These are phyloP conservation scores for Macrolepiota albuminosa DNA, from an alignment of 768 basidiomycete genomes.

Conservation along the genomic window DNA sequence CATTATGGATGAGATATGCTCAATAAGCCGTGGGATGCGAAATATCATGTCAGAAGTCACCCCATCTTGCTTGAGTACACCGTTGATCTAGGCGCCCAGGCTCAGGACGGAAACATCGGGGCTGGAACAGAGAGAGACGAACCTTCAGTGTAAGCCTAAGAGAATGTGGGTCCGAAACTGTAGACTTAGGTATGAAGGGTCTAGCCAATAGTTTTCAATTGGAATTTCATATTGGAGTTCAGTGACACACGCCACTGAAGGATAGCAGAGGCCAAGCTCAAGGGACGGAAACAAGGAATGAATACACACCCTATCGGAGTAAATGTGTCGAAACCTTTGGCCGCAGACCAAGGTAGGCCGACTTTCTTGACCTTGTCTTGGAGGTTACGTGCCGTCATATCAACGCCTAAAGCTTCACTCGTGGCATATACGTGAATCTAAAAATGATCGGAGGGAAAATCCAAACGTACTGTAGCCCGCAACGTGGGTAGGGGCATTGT, in stretches of 20 bases:
- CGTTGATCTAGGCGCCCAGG: constrained; percentile 65
- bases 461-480: constrained; percentile 80
- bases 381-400: constrained; percentile 95
- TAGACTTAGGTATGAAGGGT: constrained; percentile 74
- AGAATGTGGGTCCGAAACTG: constrained; percentile 67
- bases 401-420: constrained; percentile 78
- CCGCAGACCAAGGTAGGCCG: constrained; percentile 96
- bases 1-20: constrained; percentile 95
- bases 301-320: constrained; percentile 75
- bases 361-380: constrained; percentile 91
- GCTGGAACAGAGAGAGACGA: background rate
- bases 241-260: background rate
- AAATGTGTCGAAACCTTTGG: constrained; percentile 97
- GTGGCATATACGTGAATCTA: constrained; percentile 3
- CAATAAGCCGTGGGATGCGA: constrained; percentile 80
- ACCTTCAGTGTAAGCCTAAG: constrained; percentile 77
- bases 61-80: constrained; percentile 76
- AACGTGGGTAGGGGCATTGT: constrained; percentile 69
- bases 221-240: background rate
- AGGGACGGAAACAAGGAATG: background rate
- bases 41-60: constrained; percentile 90
- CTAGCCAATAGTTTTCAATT: constrained; percentile 29
- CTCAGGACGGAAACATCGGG: background rate
- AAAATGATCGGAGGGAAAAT: background rate
- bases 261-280: background rate